Percentiles rank a stretch among this genome's conserved stretches.
These are phyloP conservation scores for Cetradonia linearis DNA, from an alignment of 495 filamentous ascomycete genomes.

Conservation along the genomic window DNA sequence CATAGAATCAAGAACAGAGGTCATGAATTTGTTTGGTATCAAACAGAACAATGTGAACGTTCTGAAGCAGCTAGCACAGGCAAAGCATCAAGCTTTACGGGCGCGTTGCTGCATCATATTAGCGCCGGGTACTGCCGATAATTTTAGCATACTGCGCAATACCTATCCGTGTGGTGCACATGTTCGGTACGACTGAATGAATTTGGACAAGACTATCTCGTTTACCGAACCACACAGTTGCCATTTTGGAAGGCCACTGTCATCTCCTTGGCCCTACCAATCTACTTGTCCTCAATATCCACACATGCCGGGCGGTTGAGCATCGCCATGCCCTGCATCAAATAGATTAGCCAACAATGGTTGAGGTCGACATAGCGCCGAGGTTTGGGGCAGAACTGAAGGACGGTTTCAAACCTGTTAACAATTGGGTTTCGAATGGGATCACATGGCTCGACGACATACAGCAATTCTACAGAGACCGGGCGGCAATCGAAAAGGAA, in stretches of 20 bases:
- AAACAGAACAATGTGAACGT: neutral
- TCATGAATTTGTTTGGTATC: neutral
- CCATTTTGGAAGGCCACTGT: neutral
- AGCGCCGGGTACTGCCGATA: neutral
- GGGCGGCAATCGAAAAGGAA: conserved; percentile 89
- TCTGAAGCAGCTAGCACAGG: neutral
- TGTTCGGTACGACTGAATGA: neutral
- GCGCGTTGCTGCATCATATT: neutral
- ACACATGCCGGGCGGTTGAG: neutral
- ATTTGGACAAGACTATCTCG: neutral
- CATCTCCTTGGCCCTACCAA: neutral
- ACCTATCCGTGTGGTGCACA: neutral
- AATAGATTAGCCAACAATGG: conserved; percentile 42
- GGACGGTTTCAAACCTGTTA: conserved; percentile 93
- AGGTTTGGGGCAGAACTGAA: conserved; percentile 87
- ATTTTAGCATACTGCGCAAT: neutral
- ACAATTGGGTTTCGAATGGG: conserved; percentile 78
- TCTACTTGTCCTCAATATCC: neutral
- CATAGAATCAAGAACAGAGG: neutral
- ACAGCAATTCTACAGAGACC: conserved; percentile 92
- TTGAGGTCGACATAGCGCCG: conserved; percentile 61
- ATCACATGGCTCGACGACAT: conserved; percentile 95
- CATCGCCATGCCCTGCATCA: neutral
- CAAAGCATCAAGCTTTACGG: neutral
- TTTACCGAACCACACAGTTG: neutral